These are phyloP conservation scores for Fusarium subtropicale DNA, from an alignment of 2,329 filamentous ascomycete species.

Conservation along the genomic window DNA sequence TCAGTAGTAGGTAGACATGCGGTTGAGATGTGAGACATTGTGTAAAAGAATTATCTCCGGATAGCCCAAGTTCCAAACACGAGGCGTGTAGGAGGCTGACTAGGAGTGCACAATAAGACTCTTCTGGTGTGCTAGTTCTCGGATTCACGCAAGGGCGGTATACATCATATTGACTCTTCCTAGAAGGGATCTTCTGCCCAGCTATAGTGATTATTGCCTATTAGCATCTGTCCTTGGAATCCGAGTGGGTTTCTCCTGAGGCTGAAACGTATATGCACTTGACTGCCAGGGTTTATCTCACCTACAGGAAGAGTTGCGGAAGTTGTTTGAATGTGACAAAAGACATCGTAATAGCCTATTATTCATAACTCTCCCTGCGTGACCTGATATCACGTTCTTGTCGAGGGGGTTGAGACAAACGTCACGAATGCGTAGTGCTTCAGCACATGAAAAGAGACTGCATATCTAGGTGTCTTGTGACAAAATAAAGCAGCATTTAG, in stretches of 20 bases:
- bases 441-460: not conserved
- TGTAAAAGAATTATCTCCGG: not conserved
- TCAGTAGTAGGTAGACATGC: not conserved
- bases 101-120: not conserved
- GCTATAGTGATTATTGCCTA: not conserved
- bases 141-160: not conserved
- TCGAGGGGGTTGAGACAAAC: not conserved
- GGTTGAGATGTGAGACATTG: not conserved
- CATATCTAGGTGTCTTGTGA: conserved; percentile 2
- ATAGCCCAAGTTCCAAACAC: not conserved
- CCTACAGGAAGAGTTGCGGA: not conserved
- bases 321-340: not conserved
- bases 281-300: not conserved
- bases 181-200: not conserved
- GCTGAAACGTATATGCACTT: not conserved
- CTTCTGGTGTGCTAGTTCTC: not conserved
- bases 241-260: not conserved
- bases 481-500: not conserved
- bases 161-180: not conserved
- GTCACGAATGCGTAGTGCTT: not conserved
- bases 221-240: not conserved
- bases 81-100: not conserved
- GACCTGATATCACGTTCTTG: not conserved
- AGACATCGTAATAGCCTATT: not conserved
- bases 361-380: not conserved